Evolutionary conservation across 768 basidiomycete species (phyloP), one percentile per base, ranked within the genome.

Genomic region (Pulveroboletus ravenelii): DNA sequence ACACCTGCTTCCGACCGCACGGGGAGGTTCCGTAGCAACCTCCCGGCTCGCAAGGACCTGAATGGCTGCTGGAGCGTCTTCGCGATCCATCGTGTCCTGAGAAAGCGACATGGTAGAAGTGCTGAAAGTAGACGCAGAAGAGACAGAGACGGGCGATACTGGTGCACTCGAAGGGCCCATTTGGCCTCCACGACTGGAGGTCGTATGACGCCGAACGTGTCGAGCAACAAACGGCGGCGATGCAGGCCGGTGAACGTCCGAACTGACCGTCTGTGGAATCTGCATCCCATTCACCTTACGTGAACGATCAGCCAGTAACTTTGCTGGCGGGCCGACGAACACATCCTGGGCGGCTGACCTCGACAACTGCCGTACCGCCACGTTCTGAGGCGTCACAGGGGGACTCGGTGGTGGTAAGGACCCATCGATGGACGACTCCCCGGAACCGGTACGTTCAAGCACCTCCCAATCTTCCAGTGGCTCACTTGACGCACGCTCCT

Each of bases 381-480:
- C 35, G 30, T 51, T 60, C 53, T 57, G 64, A 46, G 60, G 61
- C 13, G 60, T 58, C 5, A 46, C 53, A 43, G 57, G 63, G 7
- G 58, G 64, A 31, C 54, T 57, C 12, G 52, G 53, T 6, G 62
- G 56, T 29, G 51, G 51, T 6, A 62, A 32, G 6, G 65, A 56
- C 9, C 52, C 66, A 25, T 68, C 55, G 6, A 50, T 32, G 1
- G 58, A 63, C 17, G 65, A 63, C 43, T 60, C 59, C n/a, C 43
- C 56, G 34, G 66, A 68, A 14, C 54, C 59, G 14, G 63, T 58
- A 23, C 58, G 55, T 43, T 70, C 68, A 29, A 68, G 59, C 18
- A 68, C 48, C 49, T 68, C 66, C 66, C 66, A 68, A 18, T 68
- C 66, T 3, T 70, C 62, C 30, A 70, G 56, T 31, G 59, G 65